A percentile compares a stretch with the other conserved stretches of the same genome.
phyloP scores from a whole-genome alignment of 495 filamentous ascomycete genomes.

The Penicillium cinerascens region DNA sequence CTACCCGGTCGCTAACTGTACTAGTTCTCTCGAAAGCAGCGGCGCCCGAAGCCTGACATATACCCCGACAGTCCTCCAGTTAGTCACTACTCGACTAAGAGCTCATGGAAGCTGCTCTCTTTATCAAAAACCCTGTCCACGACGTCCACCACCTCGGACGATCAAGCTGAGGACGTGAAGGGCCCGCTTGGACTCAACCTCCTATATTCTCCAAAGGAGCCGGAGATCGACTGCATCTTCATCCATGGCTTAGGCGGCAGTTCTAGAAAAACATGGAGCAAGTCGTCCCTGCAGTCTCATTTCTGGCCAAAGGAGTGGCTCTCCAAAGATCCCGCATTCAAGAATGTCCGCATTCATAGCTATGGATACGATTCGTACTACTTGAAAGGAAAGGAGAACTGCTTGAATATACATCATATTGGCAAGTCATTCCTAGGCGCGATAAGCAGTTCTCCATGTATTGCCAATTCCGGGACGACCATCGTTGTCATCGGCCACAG shows the following conservation, averaged over 20 bases:
- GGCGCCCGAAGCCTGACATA: neutral
- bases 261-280: slow-evolving; percentile 34
- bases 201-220: slow-evolving; percentile 1
- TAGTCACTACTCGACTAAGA: neutral
- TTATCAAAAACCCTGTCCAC: neutral
- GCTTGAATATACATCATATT: slow-evolving; percentile 43
- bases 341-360: slow-evolving; percentile 31
- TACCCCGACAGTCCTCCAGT: neutral
- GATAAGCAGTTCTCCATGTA: slow-evolving; percentile 17
- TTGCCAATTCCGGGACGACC: slow-evolving; percentile 18
- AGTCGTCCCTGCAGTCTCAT: slow-evolving; percentile 8
- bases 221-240: slow-evolving; percentile 31
- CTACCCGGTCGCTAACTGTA: neutral
- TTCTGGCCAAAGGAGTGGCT: slow-evolving; percentile 43
- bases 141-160: neutral
- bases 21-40: neutral
- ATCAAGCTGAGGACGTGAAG: neutral
- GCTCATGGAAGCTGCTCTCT: neutral
- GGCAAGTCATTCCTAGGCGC: slow-evolving; percentile 35
- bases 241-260: slow-evolving; percentile 36
- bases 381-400: slow-evolving; percentile 26
- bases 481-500: slow-evolving; percentile 50
- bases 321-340: slow-evolving; percentile 26
- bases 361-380: slow-evolving; percentile 41
- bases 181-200: slow-evolving; percentile 6